Conservation (phyloP, 2,329 filamentous ascomycete genomes). For the Akanthomyces muscarius region DNA sequence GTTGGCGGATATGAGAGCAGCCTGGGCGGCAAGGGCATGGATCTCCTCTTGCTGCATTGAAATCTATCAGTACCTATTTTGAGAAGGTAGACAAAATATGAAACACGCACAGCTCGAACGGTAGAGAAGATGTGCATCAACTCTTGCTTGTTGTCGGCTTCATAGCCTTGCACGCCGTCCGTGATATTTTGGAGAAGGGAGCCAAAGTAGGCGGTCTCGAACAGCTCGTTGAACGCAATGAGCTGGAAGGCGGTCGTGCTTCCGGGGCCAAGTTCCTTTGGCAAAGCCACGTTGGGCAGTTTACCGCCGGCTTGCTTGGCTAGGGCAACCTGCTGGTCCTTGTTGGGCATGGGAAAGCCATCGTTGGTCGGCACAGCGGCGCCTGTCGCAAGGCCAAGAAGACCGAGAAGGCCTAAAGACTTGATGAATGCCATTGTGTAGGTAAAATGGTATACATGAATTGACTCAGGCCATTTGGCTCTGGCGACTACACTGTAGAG, state of each 20-base stretch:
- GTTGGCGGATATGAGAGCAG: constrained; percentile 49
- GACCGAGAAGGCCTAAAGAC: background rate
- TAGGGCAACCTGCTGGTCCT: constrained; percentile 47
- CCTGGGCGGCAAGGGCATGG: constrained; percentile 58
- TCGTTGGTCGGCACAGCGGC: constrained; percentile 39
- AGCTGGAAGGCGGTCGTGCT: constrained; percentile 57
- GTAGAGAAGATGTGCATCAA: constrained; percentile 48
- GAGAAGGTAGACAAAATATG: too few relatives aligned
- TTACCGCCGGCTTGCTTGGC: constrained; percentile 54
- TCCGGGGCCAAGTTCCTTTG: constrained; percentile 45
- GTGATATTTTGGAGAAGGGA: constrained; percentile 64
- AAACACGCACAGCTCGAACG: constrained; percentile 35
- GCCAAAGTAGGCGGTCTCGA: constrained; percentile 66
- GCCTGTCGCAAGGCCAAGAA: constrained; percentile 21
- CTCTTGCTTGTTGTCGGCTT: constrained; percentile 35
- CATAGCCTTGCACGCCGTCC: constrained; percentile 47
- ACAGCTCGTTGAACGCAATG: constrained; percentile 67
- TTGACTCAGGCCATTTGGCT: background rate
- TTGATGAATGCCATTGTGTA: background rate
- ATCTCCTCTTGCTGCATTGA: constrained; percentile 59
- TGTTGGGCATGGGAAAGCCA: constrained; percentile 56
- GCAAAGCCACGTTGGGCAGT: constrained; percentile 55
- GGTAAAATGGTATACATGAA: background rate
- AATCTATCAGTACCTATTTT: constrained; percentile 45
- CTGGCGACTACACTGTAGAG: background rate